Evolutionary conservation across 2,329 filamentous ascomycete species (phyloP).

Genomic region (Dothideomycetidae sp.): DNA sequence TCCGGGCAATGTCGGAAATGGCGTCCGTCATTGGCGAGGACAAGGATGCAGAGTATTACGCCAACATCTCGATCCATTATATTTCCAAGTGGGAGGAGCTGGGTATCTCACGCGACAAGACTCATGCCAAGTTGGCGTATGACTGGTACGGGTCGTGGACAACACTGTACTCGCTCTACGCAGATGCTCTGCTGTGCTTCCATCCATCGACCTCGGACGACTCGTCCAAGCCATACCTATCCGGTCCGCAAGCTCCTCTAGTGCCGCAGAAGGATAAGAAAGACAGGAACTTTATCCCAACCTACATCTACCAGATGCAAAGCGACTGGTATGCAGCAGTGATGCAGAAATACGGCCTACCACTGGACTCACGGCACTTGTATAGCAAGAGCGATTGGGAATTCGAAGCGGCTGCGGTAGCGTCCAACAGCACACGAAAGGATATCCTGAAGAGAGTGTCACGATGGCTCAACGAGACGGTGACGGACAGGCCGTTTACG

Average conservation of each 20-base stretch:
- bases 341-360: conserved; percentile 67
- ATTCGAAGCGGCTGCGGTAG: conserved; percentile 72
- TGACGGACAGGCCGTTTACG: conserved; percentile 59
- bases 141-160: conserved; percentile 71
- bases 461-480: conserved; percentile 71
- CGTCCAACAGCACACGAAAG: conserved; percentile 50
- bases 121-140: conserved; percentile 68
- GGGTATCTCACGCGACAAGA: conserved; percentile 53
- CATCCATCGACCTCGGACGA: conserved; percentile 40
- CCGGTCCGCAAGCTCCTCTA: conserved; percentile 5
- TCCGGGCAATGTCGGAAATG: conserved; percentile 63
- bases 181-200: conserved; percentile 69
- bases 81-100: conserved; percentile 57
- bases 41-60: conserved; percentile 43
- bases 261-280: conserved; percentile 15
- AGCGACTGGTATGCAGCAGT: conserved; percentile 69
- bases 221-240: conserved; percentile 9
- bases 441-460: conserved; percentile 64
- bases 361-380: conserved; percentile 66
- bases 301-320: conserved; percentile 62
- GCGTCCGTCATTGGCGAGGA: conserved; percentile 46
- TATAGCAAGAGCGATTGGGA: conserved; percentile 89
- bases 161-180: conserved; percentile 73
- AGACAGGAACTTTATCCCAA: conserved; percentile 47
- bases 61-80: conserved; percentile 49